Percentiles rank a stretch among this genome's conserved stretches.
Evolutionary conservation across 805 yeast species (phyloP).

Genomic region (Groenewaldozyma salmanticensis): DNA sequence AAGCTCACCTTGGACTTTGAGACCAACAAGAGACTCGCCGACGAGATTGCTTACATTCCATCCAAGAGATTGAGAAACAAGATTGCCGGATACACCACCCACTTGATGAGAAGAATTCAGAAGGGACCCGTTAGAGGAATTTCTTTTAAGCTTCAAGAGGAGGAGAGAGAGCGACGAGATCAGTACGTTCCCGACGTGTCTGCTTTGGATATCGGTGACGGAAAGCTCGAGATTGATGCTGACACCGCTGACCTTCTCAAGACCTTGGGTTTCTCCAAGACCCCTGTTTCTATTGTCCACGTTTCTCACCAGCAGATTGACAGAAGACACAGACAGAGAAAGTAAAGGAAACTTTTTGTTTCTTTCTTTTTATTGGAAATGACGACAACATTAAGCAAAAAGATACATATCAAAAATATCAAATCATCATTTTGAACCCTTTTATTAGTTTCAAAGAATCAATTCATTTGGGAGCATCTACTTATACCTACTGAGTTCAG

Average conservation of each 20-base stretch:
- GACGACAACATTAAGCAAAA: too few relatives aligned
- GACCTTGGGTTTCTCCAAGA: conserved; percentile 64
- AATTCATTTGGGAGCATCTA: too few relatives aligned
- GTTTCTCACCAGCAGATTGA: conserved; percentile 74
- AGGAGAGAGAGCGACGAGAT: conserved; percentile 99
- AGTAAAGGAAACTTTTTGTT: too few relatives aligned
- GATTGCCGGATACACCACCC: conserved; percentile 99
- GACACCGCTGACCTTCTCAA: conserved; percentile 94
- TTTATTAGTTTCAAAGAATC: too few relatives aligned
- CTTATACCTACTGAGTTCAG: too few relatives aligned
- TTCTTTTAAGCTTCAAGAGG: conserved; percentile 99
- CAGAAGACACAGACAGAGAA: conserved; percentile 90
- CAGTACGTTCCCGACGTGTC: conserved; percentile 99
- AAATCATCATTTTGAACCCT: too few relatives aligned
- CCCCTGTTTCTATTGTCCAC: conserved; percentile 76
- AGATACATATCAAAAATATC: too few relatives aligned
- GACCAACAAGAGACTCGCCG: conserved; percentile 99
- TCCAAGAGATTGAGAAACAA: conserved; percentile 99
- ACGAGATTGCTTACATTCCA: conserved; percentile 97
- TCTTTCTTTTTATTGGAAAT: too few relatives aligned
- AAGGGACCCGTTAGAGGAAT: conserved; percentile 99
- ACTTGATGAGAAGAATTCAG: conserved; percentile 99
- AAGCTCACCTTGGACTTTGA: conserved; percentile 98
- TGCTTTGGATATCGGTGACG: conserved; percentile 96
- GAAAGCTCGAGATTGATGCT: conserved; percentile 92